phyloP scores from a whole-genome alignment of 1,284 basidiomycete species.

The Paramarasmius palmivorus region DNA sequence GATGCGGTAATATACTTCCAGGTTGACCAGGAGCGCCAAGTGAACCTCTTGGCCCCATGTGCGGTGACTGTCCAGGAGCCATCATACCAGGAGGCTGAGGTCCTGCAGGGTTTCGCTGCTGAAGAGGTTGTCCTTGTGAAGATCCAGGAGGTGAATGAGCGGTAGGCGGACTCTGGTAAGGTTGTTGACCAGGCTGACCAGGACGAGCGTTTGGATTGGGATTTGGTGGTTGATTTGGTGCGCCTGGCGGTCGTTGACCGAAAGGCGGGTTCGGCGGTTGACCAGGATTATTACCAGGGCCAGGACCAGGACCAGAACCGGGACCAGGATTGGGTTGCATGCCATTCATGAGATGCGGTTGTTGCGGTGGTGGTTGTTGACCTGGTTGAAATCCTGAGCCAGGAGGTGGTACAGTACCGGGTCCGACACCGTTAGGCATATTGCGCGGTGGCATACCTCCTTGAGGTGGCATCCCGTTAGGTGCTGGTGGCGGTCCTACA shows the following conservation, averaged over 20 bases:
- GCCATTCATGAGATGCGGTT: conserved; percentile 39
- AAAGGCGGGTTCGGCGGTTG: conserved; percentile 23
- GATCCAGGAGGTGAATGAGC: conserved; percentile 5
- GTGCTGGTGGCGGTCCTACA: too few species aligned
- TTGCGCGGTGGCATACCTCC: conserved; percentile 15
- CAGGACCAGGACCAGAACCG: conserved; percentile 29
- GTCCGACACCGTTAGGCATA: conserved; percentile 26
- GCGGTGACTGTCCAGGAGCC: conserved; percentile 48
- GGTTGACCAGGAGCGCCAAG: conserved; percentile 23
- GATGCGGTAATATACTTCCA: conserved; percentile 53
- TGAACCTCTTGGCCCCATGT: conserved; percentile 38
- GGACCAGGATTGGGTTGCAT: conserved; percentile 36
- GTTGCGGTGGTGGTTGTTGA: too few species aligned
- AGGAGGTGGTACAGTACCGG: conserved; percentile 13
- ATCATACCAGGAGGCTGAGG: conserved; percentile 37
- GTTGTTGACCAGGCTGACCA: neutral
- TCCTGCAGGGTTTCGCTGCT: conserved; percentile 11
- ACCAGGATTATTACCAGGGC: conserved; percentile 19
- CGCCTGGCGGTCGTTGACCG: conserved; percentile 17
- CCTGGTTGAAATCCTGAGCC: too few species aligned
- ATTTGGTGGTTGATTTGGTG: conserved; percentile 23
- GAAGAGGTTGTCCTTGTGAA: conserved; percentile 18
- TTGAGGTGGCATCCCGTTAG: conserved; percentile 16
- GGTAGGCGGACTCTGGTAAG: neutral
- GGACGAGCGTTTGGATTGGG: conserved; percentile 10